Evolutionary conservation across 176 grass and related monocot species (phyloP), one percentile per base, ranked within the genome.

Genomic region (Rhynchospora breviuscula): DNA sequence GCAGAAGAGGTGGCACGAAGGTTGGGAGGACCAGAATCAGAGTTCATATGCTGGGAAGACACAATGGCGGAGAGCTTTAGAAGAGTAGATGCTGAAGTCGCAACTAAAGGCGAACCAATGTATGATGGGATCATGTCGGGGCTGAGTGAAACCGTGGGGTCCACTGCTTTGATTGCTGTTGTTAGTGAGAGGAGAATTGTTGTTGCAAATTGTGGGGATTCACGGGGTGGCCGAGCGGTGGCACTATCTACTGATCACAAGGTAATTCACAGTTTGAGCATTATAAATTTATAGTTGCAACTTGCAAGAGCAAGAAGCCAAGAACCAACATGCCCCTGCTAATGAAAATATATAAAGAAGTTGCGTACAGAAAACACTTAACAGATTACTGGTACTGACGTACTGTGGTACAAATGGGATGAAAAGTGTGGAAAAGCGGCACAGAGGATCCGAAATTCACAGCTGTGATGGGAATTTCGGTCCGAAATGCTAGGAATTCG

Each of bases 171-270:
- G 51, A 89, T 97, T 14, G 89, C 89, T 15, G 91, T 93, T 12
- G 85, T 97, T 5, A 85, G 93, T 1, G 47, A 48, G 43, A 81
- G 76, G 67, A 78, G 81, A 44, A 97, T 97, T 87, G 83, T 97
- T 23, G 93, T 97, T 0, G 91, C 89, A 60, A 93, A 97, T 91
- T 97, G 94, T 75, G 94, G 94, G 49, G 94, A 97, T 88, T 93
- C 94, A 6, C 91, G 89, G 67, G 89, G 81, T 49, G 91, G 91
- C 69, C 73, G 89, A 3, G 85, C 91, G 0, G 70, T 93, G 22
- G 85, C 89, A 7, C 94, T 97, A 83, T 97, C 94, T 61, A 83
- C 29, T 19, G 94, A 97, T 87, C 94, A 97, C 87, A 97, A 93
- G 94, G 93, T 95, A 17, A 67, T 13, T 10, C 3, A 33, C 31